Conservation (phyloP, 1,284 basidiomycete species). For the Waitea zeae region DNA sequence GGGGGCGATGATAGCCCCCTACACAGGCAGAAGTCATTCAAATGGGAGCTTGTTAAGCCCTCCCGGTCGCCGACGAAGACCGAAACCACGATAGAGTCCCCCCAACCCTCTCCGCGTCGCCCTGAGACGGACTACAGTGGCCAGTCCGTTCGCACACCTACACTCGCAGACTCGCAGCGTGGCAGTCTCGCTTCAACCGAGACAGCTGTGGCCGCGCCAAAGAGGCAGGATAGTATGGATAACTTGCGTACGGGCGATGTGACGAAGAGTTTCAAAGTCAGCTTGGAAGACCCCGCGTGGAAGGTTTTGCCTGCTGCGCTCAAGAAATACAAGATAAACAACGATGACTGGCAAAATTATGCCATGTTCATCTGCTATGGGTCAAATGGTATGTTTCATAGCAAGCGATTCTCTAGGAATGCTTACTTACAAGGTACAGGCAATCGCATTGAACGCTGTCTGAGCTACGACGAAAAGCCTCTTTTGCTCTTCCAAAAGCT, state of each 20-base stretch:
- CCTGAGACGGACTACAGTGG: conserved; percentile 53
- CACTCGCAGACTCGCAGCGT: no score
- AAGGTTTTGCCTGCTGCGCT: conserved; percentile 94
- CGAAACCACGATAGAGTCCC: conserved; percentile 40
- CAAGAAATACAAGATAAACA: conserved; percentile 97
- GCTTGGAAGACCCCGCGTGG: conserved; percentile 94
- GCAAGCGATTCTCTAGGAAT: no score
- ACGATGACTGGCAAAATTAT: conserved; percentile 97
- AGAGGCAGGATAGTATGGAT: conserved; percentile 50
- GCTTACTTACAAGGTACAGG: conserved; percentile 23
- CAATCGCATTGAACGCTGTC: conserved; percentile 78
- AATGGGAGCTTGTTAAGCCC: conserved; percentile 65
- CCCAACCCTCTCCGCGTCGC: conserved; percentile 59
- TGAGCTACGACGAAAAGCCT: conserved; percentile 97
- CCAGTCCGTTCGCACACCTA: no score
- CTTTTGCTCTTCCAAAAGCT: conserved; percentile 92
- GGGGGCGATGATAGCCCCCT: conserved; percentile 36
- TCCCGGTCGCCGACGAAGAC: conserved; percentile 62
- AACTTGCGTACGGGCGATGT: no score
- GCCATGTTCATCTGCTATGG: conserved; percentile 99
- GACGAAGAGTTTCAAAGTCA: conserved; percentile 84
- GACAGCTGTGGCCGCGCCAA: no score
- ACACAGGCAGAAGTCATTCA: conserved; percentile 58
- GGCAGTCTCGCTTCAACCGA: no score
- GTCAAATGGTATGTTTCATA: conserved; percentile 48